Evolutionary conservation across 108 stramenopile genomes (phyloP), one percentile per base, ranked within the genome.

Genomic region (Skeletonema menzelii): DNA sequence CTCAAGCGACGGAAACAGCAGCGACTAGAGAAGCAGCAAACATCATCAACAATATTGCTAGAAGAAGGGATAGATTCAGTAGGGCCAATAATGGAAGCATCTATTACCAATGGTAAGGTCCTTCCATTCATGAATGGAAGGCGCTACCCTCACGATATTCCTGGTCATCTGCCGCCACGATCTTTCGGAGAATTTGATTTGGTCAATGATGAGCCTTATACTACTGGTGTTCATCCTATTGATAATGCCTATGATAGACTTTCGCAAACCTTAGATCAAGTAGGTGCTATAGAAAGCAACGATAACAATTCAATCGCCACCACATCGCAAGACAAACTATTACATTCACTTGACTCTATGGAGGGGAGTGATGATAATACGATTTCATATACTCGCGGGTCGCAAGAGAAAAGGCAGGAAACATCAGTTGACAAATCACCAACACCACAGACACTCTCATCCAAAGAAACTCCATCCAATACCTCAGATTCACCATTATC

Each of bases 301-400:
- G 40, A 42, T 0, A n/a, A 4, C 15, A 42, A 5, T 42, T 0
- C 40, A 42, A 42, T 11, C 35, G n/a, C 15, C 49, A n/a, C 49
- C 0, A 53, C 22, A 53, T 53, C 20, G 8, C 49, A 53, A 53
- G 49, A 53, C 49, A 53, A 19, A 1, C 0, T 8, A 1, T 10
- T 17, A 53, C 17, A 22, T 8, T 60, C 59, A 37, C 35, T 32
- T 32, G 58, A 59, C 28, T 59, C 58, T 15, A 59, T 59, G 58
- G 58, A 59, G 58, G 58, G 58, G 58, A 15, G 27, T 59, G 24
- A 59, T 24, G 58, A 59, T 59, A 26, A 28, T 59, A 8, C 8
- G 8, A 15, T 34, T 10, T 4, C 58, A 15, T 59, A 59, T 59
- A 34, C 19, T 24, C 58, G 58, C 28, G 58, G 8, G 28, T 59